Evolutionary conservation across 768 basidiomycete genomes (phyloP).

Genomic region (Mycena metata): DNA sequence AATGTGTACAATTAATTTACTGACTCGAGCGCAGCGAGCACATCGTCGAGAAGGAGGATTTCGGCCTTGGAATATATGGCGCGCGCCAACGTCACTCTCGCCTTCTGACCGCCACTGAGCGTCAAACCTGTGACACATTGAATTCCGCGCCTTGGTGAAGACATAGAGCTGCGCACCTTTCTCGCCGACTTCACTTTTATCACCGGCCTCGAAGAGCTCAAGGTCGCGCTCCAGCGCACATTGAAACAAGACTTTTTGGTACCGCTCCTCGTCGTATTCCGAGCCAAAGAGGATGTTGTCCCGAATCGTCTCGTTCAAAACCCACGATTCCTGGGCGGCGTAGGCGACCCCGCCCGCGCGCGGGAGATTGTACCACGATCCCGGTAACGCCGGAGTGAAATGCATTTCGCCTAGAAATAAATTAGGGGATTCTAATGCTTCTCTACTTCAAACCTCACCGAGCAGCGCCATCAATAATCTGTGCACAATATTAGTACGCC

Average conservation of each 20-base stretch:
- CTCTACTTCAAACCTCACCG: conserved; percentile 43
- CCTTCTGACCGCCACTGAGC: conserved; percentile 61
- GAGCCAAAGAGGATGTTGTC: conserved; percentile 90
- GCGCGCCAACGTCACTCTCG: conserved; percentile 58
- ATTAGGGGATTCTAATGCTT: not conserved
- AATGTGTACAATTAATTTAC: conserved; percentile 47
- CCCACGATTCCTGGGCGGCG: conserved; percentile 90
- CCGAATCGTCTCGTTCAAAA: conserved; percentile 83
- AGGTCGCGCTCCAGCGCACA: conserved; percentile 83
- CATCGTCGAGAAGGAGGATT: conserved; percentile 63
- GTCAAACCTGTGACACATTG: conserved; percentile 47
- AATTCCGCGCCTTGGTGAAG: not conserved
- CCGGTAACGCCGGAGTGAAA: conserved; percentile 62
- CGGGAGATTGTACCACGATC: conserved; percentile 80
- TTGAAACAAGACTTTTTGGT: conserved; percentile 82
- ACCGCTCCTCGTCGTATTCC: conserved; percentile 82
- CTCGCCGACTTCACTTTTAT: conserved; percentile 61
- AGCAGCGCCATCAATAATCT: conserved; percentile 71
- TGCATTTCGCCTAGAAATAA: conserved; percentile 70
- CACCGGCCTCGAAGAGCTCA: conserved; percentile 60
- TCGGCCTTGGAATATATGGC: conserved; percentile 60
- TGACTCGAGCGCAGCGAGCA: conserved; percentile 55
- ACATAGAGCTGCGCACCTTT: conserved; percentile 49
- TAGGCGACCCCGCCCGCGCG: conserved; percentile 80
- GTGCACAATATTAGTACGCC: not conserved